Conservation (phyloP, 2,329 filamentous ascomycete genomes). For the Akanthomyces muscarius region DNA sequence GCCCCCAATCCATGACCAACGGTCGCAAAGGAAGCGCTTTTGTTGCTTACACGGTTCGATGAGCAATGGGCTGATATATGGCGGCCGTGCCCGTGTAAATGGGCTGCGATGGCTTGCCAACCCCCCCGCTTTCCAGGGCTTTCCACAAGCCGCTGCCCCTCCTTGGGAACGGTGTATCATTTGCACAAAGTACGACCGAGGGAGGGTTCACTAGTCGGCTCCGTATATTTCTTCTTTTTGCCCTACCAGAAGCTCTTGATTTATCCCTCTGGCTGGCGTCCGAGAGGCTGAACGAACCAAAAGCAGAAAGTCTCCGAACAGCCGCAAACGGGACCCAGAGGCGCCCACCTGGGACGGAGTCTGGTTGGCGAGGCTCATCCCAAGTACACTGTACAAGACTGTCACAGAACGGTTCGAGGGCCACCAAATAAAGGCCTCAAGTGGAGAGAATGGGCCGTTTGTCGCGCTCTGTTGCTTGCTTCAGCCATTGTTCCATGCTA, state of each 20-base stretch:
- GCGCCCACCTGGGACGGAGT: not conserved
- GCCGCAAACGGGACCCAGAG: not conserved
- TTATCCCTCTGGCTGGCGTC: not conserved
- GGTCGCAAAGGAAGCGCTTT: not conserved
- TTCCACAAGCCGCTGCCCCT: not conserved
- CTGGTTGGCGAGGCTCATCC: not conserved
- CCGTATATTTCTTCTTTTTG: not conserved
- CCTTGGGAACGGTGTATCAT: not conserved
- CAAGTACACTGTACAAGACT: not conserved
- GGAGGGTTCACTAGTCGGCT: not conserved
- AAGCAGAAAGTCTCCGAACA: constrained; percentile 1
- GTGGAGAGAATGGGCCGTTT: not conserved
- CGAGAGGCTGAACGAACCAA: not conserved
- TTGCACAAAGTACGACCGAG: not conserved
- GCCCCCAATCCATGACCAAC: not conserved
- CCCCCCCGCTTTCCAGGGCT: not conserved
- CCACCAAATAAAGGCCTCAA: not conserved
- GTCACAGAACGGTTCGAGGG: not conserved
- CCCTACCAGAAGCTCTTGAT: not conserved
- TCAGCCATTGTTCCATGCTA: not conserved
- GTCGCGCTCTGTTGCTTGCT: not conserved
- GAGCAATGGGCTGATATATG: not conserved
- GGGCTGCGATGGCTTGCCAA: not conserved
- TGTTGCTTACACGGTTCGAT: not conserved
- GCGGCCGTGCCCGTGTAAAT: not conserved